Percentiles rank a stretch among this genome's conserved stretches.
phyloP scores from a whole-genome alignment of 352 stramenopile species.

The Globisporangium middletonii region DNA sequence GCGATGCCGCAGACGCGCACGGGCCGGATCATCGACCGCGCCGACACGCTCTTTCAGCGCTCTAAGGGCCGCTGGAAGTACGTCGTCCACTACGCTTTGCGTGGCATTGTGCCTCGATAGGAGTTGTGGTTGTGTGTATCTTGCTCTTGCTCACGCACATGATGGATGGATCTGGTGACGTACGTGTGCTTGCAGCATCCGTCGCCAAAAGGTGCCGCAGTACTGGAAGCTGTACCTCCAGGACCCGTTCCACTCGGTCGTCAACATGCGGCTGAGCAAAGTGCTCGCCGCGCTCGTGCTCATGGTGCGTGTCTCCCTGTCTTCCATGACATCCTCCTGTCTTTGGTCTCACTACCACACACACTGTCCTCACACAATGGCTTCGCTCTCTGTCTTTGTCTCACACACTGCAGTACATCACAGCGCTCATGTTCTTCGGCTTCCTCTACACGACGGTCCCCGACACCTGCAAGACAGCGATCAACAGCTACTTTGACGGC shows the following conservation, averaged over 20 bases:
- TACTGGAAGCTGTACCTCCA: conserved; percentile 84
- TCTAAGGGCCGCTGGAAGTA: conserved; percentile 80
- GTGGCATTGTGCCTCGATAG: neutral
- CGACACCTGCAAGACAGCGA: conserved; percentile 55
- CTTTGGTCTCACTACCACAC: neutral
- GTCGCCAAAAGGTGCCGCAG: conserved; percentile 63
- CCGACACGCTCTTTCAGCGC: conserved; percentile 53
- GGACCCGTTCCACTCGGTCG: conserved; percentile 77
- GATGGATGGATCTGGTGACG: neutral
- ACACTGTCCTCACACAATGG: neutral
- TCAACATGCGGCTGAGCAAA: conserved; percentile 81
- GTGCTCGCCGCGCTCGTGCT: conserved; percentile 37
- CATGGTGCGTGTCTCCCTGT: conserved; percentile 22
- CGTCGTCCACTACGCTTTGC: conserved; percentile 21
- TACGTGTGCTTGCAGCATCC: conserved; percentile 41
- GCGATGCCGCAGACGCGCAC: conserved; percentile 21
- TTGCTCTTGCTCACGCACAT: neutral
- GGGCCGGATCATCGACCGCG: conserved; percentile 67
- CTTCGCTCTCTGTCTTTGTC: neutral
- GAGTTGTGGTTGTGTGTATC: neutral
- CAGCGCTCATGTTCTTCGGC: conserved; percentile 58
- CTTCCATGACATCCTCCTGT: neutral
- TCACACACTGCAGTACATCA: conserved; percentile 44
- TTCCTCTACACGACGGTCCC: conserved; percentile 72
- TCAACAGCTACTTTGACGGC: conserved; percentile 61